phyloP scores from a whole-genome alignment of 768 basidiomycete genomes.

The Lactarius trivialis region DNA sequence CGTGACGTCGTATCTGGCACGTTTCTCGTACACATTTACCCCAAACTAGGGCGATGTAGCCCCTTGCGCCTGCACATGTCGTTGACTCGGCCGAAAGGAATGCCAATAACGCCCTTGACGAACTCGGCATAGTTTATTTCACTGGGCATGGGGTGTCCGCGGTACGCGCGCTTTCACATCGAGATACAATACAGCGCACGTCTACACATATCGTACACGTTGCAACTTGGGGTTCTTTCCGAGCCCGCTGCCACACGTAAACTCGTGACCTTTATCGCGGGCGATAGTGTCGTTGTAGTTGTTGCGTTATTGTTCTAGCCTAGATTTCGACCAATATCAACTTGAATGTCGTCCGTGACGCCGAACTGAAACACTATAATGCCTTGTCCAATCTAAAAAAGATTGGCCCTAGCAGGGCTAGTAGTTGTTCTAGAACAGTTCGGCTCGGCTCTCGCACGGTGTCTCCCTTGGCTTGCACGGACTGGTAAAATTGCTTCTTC shows the following conservation, averaged over 20 bases:
- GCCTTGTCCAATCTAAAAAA: neutral
- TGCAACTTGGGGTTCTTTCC: neutral
- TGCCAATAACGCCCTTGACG: neutral
- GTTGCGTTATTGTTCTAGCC: neutral
- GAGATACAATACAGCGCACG: neutral
- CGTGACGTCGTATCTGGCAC: neutral
- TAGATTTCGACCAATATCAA: neutral
- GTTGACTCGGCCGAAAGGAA: neutral
- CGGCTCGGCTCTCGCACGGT: neutral
- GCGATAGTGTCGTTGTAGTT: neutral
- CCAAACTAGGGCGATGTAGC: neutral
- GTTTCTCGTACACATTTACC: neutral
- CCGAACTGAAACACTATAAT: neutral
- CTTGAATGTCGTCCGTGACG: neutral
- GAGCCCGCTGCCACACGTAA: constrained; percentile 13
- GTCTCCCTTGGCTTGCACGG: neutral
- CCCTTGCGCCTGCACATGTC: neutral
- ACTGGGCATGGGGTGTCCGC: neutral
- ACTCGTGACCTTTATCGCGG: neutral
- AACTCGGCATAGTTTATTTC: neutral
- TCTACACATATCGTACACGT: neutral
- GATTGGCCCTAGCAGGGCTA: neutral
- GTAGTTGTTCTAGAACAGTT: neutral
- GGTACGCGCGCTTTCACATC: neutral
- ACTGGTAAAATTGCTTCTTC: neutral